Evolutionary conservation across 345 rosid species (phyloP), one percentile per base, ranked within the genome.

Genomic region (Nephelium lappaceum): DNA sequence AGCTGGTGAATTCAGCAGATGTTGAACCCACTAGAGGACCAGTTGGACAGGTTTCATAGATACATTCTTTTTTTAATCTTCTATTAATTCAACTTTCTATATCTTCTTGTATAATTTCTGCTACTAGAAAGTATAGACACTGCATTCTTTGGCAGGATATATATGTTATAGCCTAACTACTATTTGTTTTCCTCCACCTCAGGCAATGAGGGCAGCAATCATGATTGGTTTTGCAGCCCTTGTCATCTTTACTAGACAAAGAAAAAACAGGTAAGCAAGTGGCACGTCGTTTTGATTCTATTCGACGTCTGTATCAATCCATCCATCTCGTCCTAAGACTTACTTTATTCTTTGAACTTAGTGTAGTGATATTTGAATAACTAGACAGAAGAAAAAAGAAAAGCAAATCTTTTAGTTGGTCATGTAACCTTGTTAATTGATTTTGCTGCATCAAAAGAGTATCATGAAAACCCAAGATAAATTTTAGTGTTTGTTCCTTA

Each of bases 141-240:
- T 3, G 8, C 16, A 24, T 18, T 16, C 1, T 0, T 10, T 18
- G 6, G 18, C 45, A 39, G 53, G 25, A 45, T 45, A 45, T 7
- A 24, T 74, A 19, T 23, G 60, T 47, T 14, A 60, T 61, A 41
- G 69, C 43, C 49, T 62, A 68, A 62, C 25, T 27, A 53, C 10
- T 27, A 36, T 66, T 64, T 66, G 5, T 39, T 21, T 19, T 10
- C 81, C 65, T 73, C 19, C 15, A 10, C 66, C 27, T 69, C 76
- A 91, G 93, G 84, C 84, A 73, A 63, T 87, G 82, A 88, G 75
- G 73, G 79, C 76, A 60, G 87, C 81, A 58, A 86, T 88, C 83
- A 89, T 87, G 85, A 84, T 88, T n/a, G 92, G 93, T 0, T 91
- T 89, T 79, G 93, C 89, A 60, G 60, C 89, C 42, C 88, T 91